Conservation (phyloP, 352 stramenopile species). For the Detonula confervacea region DNA sequence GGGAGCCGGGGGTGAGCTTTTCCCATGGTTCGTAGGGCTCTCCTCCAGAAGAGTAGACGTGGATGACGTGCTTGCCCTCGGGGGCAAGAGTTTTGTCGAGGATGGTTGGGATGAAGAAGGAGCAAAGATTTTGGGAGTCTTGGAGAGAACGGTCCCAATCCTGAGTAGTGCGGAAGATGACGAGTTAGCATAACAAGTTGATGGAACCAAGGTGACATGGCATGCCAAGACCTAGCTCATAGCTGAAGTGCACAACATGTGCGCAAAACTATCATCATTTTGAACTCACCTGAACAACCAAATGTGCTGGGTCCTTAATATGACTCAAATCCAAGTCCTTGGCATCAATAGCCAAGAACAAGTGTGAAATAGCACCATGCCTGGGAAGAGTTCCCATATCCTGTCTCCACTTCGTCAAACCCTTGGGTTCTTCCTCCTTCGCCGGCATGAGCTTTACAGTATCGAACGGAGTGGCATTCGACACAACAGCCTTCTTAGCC, state of each 20-base stretch:
- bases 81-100: constrained; percentile 83
- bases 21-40: constrained; percentile 87
- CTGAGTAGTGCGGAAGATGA: constrained; percentile 22
- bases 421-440: constrained; percentile 48
- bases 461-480: constrained; percentile 86
- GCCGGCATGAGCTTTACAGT: constrained; percentile 82
- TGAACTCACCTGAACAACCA: constrained; percentile 76
- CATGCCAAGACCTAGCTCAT: no score
- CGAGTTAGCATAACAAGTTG: background rate
- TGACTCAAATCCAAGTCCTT: constrained; percentile 79
- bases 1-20: constrained; percentile 70
- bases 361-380: constrained; percentile 85
- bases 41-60: constrained; percentile 85
- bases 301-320: constrained; percentile 84
- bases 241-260: no score
- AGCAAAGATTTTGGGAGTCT: constrained; percentile 86
- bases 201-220: no score
- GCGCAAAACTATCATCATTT: no score
- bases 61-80: constrained; percentile 85
- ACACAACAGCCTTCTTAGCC: constrained; percentile 83
- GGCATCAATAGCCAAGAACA: constrained; percentile 86
- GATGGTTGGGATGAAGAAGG: constrained; percentile 85
- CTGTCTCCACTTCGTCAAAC: constrained; percentile 75
- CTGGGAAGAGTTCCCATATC: constrained; percentile 79
- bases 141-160: constrained; percentile 84